Base-by-base conservation (phyloP, 2,329 filamentous ascomycete species). In the Achaetomium macrosporum region DNA sequence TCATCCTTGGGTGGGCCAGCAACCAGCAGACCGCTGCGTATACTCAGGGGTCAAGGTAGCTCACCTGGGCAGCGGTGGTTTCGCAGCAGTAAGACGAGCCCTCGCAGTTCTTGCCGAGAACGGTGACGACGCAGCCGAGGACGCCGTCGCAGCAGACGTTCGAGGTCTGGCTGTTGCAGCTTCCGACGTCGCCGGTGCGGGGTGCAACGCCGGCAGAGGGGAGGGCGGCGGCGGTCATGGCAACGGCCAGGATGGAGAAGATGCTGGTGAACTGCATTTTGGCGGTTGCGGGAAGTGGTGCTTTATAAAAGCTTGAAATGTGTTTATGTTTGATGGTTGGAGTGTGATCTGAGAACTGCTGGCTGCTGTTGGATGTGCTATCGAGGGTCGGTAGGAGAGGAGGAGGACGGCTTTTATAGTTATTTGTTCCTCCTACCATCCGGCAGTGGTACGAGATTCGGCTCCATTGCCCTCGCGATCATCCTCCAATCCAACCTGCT, bases 191-290 rank as follows among this genome's bases (percentile, higher is more conserved):
- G 47, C 15, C 41, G n/a, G n/a, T 30, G 50, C 46, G 40, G 31
- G 35, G 12, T 10, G 10, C 41, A n/a, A 16, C 42, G 29, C 37
- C 31, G 16, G 20, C 44, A 15, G 45, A 25, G 33, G 57, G 55
- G 19, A 50, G 30, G 20, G 55, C 55, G 11, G 49, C 30, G 39
- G 48, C 55, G 51, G 55, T 48, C 55, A 56, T 58, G 54, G 56
- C 57, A 31, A 50, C 40, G 33, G 51, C 47, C 41, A 59, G 51
- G 25, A 55, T 2, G 42, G 56, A 53, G 57, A 53, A 47, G 51
- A 59, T 42, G 53, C 15, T 57, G 54, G 56, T 50, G 51, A 55
- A 46, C 50, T 59, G 56, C 56, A 58, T 59, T 42, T 58, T 59
- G 49, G 41, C 31, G 44, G 55, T 40, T 39, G 35, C 31, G 30